phyloP scores from a whole-genome alignment of 1,284 basidiomycete species.

The Ustilago curta region DNA sequence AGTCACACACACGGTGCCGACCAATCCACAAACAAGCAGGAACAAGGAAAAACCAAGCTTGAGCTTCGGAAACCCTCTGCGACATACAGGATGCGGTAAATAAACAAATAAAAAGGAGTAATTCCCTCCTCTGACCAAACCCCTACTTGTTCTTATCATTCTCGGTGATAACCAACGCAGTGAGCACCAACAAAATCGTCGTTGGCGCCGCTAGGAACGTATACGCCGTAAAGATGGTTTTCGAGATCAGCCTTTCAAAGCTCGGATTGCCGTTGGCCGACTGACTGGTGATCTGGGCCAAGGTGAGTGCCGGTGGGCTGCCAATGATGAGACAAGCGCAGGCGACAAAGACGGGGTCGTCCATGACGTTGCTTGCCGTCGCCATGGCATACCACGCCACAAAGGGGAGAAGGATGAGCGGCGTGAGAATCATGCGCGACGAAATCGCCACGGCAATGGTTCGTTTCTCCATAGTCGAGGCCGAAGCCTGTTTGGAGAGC shows the following conservation, averaged over 20 bases:
- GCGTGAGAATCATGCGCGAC: conserved; percentile 87
- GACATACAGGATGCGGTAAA: too few species aligned
- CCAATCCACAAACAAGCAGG: too few species aligned
- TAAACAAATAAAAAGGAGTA: too few species aligned
- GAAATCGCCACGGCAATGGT: conserved; percentile 83
- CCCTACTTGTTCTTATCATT: conserved; percentile 41
- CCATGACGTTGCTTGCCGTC: conserved; percentile 50
- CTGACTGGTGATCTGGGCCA: conserved; percentile 83
- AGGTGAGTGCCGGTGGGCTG: conserved; percentile 77
- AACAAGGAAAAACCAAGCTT: too few species aligned
- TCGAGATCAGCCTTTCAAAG: conserved; percentile 85
- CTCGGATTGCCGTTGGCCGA: conserved; percentile 79
- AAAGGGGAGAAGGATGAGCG: conserved; percentile 74
- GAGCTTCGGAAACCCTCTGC: too few species aligned
- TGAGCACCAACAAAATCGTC: conserved; percentile 60
- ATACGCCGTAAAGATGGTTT: conserved; percentile 71
- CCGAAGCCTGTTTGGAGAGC: conserved; percentile 21
- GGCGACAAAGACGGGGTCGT: conserved; percentile 83
- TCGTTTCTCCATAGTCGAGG: conserved; percentile 71
- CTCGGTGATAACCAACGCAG: conserved; percentile 61
- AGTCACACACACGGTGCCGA: too few species aligned
- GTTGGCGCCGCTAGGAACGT: conserved; percentile 64
- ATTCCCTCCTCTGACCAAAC: neutral
- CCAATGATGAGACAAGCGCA: conserved; percentile 80
- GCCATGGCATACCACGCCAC: conserved; percentile 59